Conservation (phyloP, 139 green algal species). For the Tetratostichococcus sp. region DNA sequence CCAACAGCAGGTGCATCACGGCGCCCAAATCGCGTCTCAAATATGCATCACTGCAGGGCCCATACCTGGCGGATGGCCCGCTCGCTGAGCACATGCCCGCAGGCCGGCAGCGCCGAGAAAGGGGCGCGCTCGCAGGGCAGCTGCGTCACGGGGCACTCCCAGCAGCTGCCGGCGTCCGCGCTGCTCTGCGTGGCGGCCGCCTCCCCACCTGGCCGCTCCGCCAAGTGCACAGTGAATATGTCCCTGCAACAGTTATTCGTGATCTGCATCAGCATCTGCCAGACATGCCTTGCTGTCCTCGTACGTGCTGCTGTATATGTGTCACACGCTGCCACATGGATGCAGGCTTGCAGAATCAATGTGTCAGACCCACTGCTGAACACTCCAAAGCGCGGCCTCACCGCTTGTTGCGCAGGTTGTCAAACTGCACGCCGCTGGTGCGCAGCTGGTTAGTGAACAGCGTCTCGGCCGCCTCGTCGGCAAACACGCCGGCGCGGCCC, state of each 20-base stretch:
- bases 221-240: constrained; percentile 7
- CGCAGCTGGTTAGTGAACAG: background rate
- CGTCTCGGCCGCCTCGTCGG: constrained; percentile 13
- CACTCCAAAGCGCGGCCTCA: too few species aligned
- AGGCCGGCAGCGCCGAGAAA: constrained; percentile 23
- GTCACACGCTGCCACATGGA: too few species aligned
- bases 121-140: constrained; percentile 21
- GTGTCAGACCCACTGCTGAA: too few species aligned
- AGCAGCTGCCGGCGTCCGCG: constrained; percentile 1
- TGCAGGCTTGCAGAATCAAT: too few species aligned
- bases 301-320: background rate
- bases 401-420: background rate
- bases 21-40: too few species aligned
- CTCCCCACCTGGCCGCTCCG: background rate
- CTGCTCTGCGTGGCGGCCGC: background rate
- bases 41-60: background rate
- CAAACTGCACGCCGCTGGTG: background rate
- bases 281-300: background rate
- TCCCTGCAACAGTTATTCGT: background rate
- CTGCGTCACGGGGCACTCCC: constrained; percentile 28
- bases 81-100: constrained; percentile 30
- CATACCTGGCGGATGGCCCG: constrained; percentile 14
- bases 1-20: too few species aligned
- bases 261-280: background rate
- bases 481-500: background rate